Conservation (phyloP, 2,329 filamentous ascomycete genomes). For the Epicoccum sorghinum region DNA sequence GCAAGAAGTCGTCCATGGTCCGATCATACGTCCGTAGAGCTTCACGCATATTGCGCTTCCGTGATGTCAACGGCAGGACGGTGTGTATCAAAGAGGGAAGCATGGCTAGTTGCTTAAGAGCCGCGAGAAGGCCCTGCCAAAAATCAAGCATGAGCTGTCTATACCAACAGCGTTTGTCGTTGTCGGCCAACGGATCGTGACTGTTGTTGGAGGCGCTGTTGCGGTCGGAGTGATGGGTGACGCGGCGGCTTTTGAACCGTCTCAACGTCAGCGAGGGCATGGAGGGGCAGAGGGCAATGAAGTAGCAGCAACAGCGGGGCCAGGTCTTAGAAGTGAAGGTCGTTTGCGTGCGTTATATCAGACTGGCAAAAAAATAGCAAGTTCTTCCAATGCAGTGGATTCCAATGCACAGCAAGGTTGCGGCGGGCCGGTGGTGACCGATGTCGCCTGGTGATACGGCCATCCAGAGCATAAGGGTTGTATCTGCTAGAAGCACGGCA, state of each 20-base stretch:
- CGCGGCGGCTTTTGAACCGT: slow-evolving; percentile 46
- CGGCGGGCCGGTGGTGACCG: slow-evolving; percentile 43
- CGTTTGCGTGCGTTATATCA: slow-evolving; percentile 37
- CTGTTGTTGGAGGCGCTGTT: slow-evolving; percentile 31
- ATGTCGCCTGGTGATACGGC: slow-evolving; percentile 51
- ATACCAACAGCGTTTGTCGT: slow-evolving; percentile 35
- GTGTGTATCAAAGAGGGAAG: slow-evolving; percentile 49
- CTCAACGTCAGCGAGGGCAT: slow-evolving; percentile 40
- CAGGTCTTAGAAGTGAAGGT: slow-evolving; percentile 29
- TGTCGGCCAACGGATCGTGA: slow-evolving; percentile 25
- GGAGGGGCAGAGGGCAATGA: slow-evolving; percentile 32
- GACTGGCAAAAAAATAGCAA: slow-evolving; percentile 22
- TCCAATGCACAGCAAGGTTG: slow-evolving; percentile 39
- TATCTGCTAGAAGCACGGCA: slow-evolving; percentile 47
- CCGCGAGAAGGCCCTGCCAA: slow-evolving; percentile 47
- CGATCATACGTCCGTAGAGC: slow-evolving; percentile 50
- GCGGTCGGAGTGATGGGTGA: slow-evolving; percentile 32
- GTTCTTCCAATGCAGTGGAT: slow-evolving; percentile 27
- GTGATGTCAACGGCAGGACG: slow-evolving; percentile 42
- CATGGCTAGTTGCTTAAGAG: slow-evolving; percentile 49
- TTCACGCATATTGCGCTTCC: slow-evolving; percentile 42
- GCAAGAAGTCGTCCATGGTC: slow-evolving; percentile 56
- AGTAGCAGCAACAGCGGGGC: slow-evolving; percentile 34
- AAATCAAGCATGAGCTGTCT: slow-evolving; percentile 48
- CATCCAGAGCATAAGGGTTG: slow-evolving; percentile 45